Percentiles rank a stretch among this genome's conserved stretches.
These are phyloP conservation scores for Populus tremula DNA, from an alignment of 345 rosid genomes.

Conservation along the genomic window DNA sequence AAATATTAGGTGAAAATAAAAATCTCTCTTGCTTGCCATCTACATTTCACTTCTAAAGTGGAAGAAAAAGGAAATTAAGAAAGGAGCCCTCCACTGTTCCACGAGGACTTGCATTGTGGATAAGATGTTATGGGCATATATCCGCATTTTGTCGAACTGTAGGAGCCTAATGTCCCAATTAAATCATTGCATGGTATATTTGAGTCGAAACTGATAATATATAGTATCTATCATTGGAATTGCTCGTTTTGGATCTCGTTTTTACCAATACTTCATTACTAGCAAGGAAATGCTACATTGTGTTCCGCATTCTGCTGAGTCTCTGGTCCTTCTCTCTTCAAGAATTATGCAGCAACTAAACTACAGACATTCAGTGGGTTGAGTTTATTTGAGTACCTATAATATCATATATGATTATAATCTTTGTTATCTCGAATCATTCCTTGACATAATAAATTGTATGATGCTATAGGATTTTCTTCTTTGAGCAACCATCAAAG, in stretches of 20 bases:
- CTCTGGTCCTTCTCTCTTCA: neutral
- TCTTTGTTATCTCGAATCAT: neutral
- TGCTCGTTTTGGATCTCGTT: neutral
- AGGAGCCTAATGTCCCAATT: neutral
- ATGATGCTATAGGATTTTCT: neutral
- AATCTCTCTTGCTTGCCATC: neutral
- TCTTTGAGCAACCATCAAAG: neutral
- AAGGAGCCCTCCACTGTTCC: neutral
- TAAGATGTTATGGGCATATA: neutral
- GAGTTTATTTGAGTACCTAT: neutral
- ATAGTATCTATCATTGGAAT: too few relatives aligned
- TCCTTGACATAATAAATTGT: neutral
- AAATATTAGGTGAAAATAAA: neutral
- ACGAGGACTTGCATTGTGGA: neutral
- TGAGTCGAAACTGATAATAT: neutral
- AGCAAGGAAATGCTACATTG: neutral
- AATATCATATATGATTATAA: neutral
- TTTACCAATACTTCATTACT: neutral
- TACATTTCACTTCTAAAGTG: neutral
- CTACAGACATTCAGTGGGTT: neutral
- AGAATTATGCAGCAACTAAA: slow-evolving; percentile 1
- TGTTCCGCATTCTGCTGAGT: neutral
- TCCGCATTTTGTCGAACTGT: neutral
- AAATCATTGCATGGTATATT: neutral
- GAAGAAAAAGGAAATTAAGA: neutral